A percentile compares a stretch with the other conserved stretches of the same genome.
phyloP scores from a whole-genome alignment of 352 stramenopile genomes.

The Phytopythium sindhum region DNA sequence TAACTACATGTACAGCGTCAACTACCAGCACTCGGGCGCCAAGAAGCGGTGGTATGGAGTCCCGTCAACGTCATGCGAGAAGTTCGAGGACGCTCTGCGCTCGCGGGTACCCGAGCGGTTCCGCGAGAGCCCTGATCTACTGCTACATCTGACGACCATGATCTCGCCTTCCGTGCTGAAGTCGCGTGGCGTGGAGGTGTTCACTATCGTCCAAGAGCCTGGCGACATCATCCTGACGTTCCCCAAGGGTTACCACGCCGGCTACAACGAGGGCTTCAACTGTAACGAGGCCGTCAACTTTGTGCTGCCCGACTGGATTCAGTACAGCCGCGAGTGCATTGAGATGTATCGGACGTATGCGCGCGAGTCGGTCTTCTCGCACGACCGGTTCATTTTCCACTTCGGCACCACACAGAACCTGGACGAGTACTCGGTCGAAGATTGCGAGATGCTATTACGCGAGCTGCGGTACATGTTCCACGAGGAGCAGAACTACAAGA shows the following conservation, averaged over 20 bases:
- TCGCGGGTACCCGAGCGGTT: constrained; percentile 60
- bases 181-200: constrained; percentile 48
- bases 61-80: constrained; percentile 42
- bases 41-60: constrained; percentile 97
- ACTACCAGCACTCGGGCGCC: constrained; percentile 96
- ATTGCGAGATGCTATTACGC: constrained; percentile 66
- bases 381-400: constrained; percentile 81
- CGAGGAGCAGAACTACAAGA: constrained; percentile 64
- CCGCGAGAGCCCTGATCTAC: constrained; percentile 51
- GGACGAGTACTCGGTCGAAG: constrained; percentile 49
- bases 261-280: constrained; percentile 96
- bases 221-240: constrained; percentile 98
- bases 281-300: constrained; percentile 91
- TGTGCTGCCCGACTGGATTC: constrained; percentile 80
- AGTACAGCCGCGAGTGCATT: constrained; percentile 65
- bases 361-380: constrained; percentile 73
- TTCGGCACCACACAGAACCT: constrained; percentile 64
- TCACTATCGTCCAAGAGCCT: constrained; percentile 72
- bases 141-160: constrained; percentile 78
- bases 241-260: constrained; percentile 94
- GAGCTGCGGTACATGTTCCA: constrained; percentile 68
- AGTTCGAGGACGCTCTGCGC: constrained; percentile 52
- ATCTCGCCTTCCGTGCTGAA: constrained; percentile 50
- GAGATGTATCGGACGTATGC: constrained; percentile 65
- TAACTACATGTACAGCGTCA: constrained; percentile 99